A percentile compares a stretch with the other conserved stretches of the same genome.
phyloP scores from a whole-genome alignment of 2,329 filamentous ascomycete species.

The Rugonectria rugulosa region DNA sequence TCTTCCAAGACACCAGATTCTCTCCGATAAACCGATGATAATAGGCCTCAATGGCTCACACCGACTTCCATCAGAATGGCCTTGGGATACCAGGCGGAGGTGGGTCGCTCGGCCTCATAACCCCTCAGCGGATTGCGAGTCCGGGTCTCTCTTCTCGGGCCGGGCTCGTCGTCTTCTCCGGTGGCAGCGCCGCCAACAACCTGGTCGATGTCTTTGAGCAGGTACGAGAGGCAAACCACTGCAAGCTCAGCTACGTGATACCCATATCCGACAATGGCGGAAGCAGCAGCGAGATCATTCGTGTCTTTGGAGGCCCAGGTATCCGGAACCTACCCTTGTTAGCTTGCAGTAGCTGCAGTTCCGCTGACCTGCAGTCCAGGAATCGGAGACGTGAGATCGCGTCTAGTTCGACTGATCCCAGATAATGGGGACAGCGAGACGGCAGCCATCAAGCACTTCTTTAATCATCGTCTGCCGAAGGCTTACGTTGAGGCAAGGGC shows the following conservation, averaged over 20 bases:
- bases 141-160: slow-evolving; percentile 27
- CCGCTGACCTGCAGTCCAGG: slow-evolving; percentile 55
- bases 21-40: not conserved
- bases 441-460: slow-evolving; percentile 79
- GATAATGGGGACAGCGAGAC: slow-evolving; percentile 67
- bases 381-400: slow-evolving; percentile 56
- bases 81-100: slow-evolving; percentile 34
- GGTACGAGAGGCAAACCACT: slow-evolving; percentile 69
- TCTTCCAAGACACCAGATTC: not conserved
- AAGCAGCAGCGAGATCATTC: slow-evolving; percentile 90
- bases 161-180: slow-evolving; percentile 83
- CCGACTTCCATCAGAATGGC: slow-evolving; percentile 26
- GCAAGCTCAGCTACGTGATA: slow-evolving; percentile 83
- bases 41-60: slow-evolving; percentile 28
- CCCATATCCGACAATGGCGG: slow-evolving; percentile 97
- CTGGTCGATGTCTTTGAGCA: slow-evolving; percentile 88
- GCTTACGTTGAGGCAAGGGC: slow-evolving; percentile 65
- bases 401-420: slow-evolving; percentile 90
- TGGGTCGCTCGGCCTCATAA: slow-evolving; percentile 29
- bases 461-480: slow-evolving; percentile 84
- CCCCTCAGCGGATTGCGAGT: slow-evolving; percentile 29
- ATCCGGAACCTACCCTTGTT: slow-evolving; percentile 32
- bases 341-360: not conserved
- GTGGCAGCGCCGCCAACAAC: slow-evolving; percentile 92
- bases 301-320: slow-evolving; percentile 95